Evolutionary conservation across 768 basidiomycete genomes (phyloP).

Genomic region (Pleurotus tuoliensis): DNA sequence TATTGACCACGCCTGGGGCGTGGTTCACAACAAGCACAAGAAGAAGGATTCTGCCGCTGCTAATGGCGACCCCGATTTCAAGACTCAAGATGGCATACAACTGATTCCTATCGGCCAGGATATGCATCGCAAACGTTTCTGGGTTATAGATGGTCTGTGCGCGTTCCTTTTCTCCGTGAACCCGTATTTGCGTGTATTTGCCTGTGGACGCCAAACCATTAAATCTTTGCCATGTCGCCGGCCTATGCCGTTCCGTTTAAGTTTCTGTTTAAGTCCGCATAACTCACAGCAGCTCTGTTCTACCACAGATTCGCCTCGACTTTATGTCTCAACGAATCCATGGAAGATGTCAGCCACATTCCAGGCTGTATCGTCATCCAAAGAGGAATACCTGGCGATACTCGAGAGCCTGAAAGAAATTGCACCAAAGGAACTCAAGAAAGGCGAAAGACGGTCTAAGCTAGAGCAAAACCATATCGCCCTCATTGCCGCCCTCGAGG

Average conservation of each 20-base stretch:
- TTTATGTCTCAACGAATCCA: slow-evolving; percentile 84
- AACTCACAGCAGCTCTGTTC: slow-evolving; percentile 21
- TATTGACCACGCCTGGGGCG: slow-evolving; percentile 86
- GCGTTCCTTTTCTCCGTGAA: slow-evolving; percentile 29
- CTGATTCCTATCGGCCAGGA: slow-evolving; percentile 78
- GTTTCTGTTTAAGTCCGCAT: slow-evolving; percentile 20
- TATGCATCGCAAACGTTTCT: slow-evolving; percentile 70
- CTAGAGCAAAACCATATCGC: slow-evolving; percentile 56
- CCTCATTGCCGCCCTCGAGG: slow-evolving; percentile 60
- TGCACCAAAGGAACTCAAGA: slow-evolving; percentile 41
- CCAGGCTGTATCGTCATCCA: slow-evolving; percentile 64
- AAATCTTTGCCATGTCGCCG: slow-evolving; percentile 33
- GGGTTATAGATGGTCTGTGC: slow-evolving; percentile 87
- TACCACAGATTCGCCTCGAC: slow-evolving; percentile 72
- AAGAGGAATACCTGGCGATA: slow-evolving; percentile 65
- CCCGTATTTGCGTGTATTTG: slow-evolving; percentile 76
- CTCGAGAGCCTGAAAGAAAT: slow-evolving; percentile 58
- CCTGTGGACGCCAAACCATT: slow-evolving; percentile 38
- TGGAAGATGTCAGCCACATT: slow-evolving; percentile 86
- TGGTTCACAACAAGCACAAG: slow-evolving; percentile 80
- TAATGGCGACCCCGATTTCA: slow-evolving; percentile 59
- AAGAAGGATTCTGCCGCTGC: slow-evolving; percentile 61
- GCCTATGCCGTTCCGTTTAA: slow-evolving; percentile 30
- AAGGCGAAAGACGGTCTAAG: slow-evolving; percentile 49
- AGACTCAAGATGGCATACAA: slow-evolving; percentile 61